These are phyloP conservation scores for Maudiozyma saulgeensis DNA, from an alignment of 805 yeast species.

Conservation along the genomic window DNA sequence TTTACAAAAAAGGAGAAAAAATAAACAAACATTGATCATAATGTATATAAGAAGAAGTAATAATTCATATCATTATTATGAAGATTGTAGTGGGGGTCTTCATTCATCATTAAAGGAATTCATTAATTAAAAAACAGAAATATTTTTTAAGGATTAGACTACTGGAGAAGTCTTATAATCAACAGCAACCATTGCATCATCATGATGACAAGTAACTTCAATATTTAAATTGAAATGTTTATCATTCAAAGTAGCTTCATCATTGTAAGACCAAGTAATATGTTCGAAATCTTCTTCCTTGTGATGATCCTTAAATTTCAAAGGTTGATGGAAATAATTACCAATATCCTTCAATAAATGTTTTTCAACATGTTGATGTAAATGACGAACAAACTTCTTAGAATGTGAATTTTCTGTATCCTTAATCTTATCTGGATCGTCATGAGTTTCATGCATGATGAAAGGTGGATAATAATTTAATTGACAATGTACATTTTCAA, in stretches of 20 bases:
- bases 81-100: too few species aligned
- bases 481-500: slow-evolving; percentile 58
- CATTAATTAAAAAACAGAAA: too few species aligned
- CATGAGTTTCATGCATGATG: slow-evolving; percentile 54
- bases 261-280: slow-evolving; percentile 57
- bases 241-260: slow-evolving; percentile 46
- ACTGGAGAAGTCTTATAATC: slow-evolving; percentile 50
- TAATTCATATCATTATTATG: too few species aligned
- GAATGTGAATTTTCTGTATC: slow-evolving; percentile 65
- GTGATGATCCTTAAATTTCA: slow-evolving; percentile 45
- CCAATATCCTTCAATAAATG: slow-evolving; percentile 62
- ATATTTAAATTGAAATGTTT: slow-evolving; percentile 59
- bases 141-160: not conserved
- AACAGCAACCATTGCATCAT: slow-evolving; percentile 57
- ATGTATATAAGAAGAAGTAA: too few species aligned
- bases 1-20: too few species aligned
- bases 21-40: too few species aligned
- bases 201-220: slow-evolving; percentile 56
- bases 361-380: slow-evolving; percentile 67
- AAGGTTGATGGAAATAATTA: slow-evolving; percentile 44
- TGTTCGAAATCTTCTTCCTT: slow-evolving; percentile 38
- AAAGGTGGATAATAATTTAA: slow-evolving; percentile 67
- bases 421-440: slow-evolving; percentile 62
- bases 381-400: slow-evolving; percentile 61
- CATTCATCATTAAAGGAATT: not conserved